A percentile compares a stretch with the other conserved stretches of the same genome.
phyloP scores from a whole-genome alignment of 2,329 filamentous ascomycete genomes.

The Chaetomium globosum region DNA sequence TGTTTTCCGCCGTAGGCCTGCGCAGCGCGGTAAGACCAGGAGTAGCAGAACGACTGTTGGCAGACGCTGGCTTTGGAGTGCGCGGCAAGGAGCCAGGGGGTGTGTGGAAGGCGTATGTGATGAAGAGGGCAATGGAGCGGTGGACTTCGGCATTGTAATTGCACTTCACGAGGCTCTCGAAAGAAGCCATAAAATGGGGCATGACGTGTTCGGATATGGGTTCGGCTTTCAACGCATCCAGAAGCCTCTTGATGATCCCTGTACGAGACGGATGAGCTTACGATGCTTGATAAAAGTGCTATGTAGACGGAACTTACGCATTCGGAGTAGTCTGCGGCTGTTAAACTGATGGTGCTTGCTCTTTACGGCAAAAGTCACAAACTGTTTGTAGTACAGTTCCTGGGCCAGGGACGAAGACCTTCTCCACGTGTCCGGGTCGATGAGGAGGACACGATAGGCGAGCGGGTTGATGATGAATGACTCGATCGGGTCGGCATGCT shows the following conservation, averaged over 20 bases:
- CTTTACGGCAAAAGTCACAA: slow-evolving; percentile 80
- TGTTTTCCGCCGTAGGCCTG: slow-evolving; percentile 45
- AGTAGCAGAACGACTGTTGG: slow-evolving; percentile 47
- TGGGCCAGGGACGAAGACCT: slow-evolving; percentile 75
- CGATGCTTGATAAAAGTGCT: neutral
- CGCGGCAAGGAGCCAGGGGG: slow-evolving; percentile 53
- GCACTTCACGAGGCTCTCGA: slow-evolving; percentile 76
- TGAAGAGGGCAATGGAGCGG: slow-evolving; percentile 83
- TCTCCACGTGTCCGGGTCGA: slow-evolving; percentile 93
- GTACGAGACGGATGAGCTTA: slow-evolving; percentile 30
- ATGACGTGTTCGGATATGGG: slow-evolving; percentile 71
- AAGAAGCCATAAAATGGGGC: slow-evolving; percentile 74
- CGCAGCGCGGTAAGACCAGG: slow-evolving; percentile 43
- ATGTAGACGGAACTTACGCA: slow-evolving; percentile 65
- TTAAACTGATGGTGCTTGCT: slow-evolving; percentile 95
- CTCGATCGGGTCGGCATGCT: slow-evolving; percentile 74
- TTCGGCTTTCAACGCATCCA: slow-evolving; percentile 89
- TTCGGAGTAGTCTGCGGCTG: slow-evolving; percentile 78
- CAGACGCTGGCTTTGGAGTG: slow-evolving; percentile 52
- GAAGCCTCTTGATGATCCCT: slow-evolving; percentile 87
- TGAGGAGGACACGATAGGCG: slow-evolving; percentile 86
- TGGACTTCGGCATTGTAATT: slow-evolving; percentile 84
- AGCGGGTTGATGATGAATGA: slow-evolving; percentile 96
- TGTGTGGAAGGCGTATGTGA: slow-evolving; percentile 85
- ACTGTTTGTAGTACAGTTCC: slow-evolving; percentile 90